Percentiles rank a stretch among this genome's conserved stretches.
Conservation (phyloP, 2,329 filamentous ascomycete species). For the Thermoascus crustaceus region DNA sequence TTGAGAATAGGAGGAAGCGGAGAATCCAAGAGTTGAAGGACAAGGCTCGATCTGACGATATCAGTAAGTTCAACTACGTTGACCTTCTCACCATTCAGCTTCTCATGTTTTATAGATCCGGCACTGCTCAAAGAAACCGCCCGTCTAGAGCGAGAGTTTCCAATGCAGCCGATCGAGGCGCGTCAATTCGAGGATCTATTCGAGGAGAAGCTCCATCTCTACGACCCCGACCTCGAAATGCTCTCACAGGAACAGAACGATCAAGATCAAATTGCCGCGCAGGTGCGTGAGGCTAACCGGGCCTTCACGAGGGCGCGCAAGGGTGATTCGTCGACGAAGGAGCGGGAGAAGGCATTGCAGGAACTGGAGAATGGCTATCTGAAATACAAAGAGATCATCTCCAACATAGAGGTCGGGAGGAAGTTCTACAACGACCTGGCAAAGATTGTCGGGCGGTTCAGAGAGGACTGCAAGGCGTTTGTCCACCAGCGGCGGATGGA, state of each 20-base stretch:
- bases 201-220: slow-evolving; percentile 69
- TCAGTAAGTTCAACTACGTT: slow-evolving; percentile 45
- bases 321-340: slow-evolving; percentile 58
- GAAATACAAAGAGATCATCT: slow-evolving; percentile 93
- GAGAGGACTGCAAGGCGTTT: slow-evolving; percentile 72
- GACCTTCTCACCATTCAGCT: neutral
- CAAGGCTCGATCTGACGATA: slow-evolving; percentile 78
- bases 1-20: slow-evolving; percentile 72
- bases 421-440: slow-evolving; percentile 97
- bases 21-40: slow-evolving; percentile 72
- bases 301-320: slow-evolving; percentile 66
- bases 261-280: slow-evolving; percentile 62
- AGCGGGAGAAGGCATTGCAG: slow-evolving; percentile 76
- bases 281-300: slow-evolving; percentile 66
- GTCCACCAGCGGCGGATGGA: slow-evolving; percentile 73
- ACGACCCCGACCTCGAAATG: slow-evolving; percentile 67
- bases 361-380: slow-evolving; percentile 83
- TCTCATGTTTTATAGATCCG: slow-evolving; percentile 40
- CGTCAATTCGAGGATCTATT: slow-evolving; percentile 91
- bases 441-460: slow-evolving; percentile 75
- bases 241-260: slow-evolving; percentile 65
- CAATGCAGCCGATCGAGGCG: slow-evolving; percentile 73
- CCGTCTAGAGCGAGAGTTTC: slow-evolving; percentile 75
- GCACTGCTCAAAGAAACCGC: slow-evolving; percentile 77
- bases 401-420: slow-evolving; percentile 79